Evolutionary conservation across 805 yeast species (phyloP).

Genomic region (Hanseniaspora meyeri): DNA sequence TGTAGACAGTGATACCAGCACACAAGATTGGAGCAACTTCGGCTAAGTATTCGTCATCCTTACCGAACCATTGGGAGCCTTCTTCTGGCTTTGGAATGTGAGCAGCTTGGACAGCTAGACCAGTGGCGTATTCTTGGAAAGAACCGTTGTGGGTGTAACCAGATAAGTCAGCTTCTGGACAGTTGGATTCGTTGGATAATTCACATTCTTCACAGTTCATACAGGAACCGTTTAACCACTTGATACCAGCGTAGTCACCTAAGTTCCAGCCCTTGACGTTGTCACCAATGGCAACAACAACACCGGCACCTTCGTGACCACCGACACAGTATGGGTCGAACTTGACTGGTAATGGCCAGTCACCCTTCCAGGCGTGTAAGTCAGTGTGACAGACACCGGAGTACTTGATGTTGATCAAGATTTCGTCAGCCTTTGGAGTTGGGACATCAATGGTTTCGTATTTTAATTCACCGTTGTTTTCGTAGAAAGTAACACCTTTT

Average conservation of each 20-base stretch:
- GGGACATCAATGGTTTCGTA: conserved; percentile 74
- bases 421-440: conserved; percentile 61
- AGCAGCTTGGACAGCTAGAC: conserved; percentile 54
- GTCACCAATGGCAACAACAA: conserved; percentile 51
- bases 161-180: conserved; percentile 55
- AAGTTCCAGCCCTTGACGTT: conserved; percentile 47
- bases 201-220: conserved; percentile 54
- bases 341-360: conserved; percentile 60
- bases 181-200: conserved; percentile 48
- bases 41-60: conserved; percentile 39
- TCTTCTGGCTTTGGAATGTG: conserved; percentile 33
- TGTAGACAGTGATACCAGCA: conserved; percentile 59
- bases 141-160: conserved; percentile 67
- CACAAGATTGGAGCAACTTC: conserved; percentile 52
- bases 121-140: conserved; percentile 56
- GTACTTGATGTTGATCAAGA: conserved; percentile 69
- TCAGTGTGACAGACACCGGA: conserved; percentile 93
- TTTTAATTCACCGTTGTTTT: conserved; percentile 39
- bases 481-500: conserved; percentile 42
- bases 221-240: conserved; percentile 60
- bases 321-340: conserved; percentile 49
- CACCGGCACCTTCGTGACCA: conserved; percentile 67
- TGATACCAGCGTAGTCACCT: conserved; percentile 57
- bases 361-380: conserved; percentile 88
- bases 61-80: conserved; percentile 13